These are phyloP conservation scores for Calycina herbarum DNA, from an alignment of 2,329 filamentous ascomycete genomes.

Conservation along the genomic window DNA sequence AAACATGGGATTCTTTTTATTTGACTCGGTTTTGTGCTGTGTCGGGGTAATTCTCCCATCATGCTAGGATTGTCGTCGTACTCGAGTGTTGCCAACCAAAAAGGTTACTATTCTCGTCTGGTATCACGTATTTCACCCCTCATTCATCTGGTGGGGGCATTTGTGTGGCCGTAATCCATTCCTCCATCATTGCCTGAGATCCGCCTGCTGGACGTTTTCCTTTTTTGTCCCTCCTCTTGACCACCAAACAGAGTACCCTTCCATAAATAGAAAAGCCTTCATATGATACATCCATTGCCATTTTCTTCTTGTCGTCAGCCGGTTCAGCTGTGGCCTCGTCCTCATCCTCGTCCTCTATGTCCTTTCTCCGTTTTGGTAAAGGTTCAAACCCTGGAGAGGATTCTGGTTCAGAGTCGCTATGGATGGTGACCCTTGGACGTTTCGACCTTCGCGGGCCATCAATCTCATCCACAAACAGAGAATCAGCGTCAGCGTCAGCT, in stretches of 20 bases:
- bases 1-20: background rate
- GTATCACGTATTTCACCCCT: background rate
- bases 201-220: slow-evolving; percentile 43
- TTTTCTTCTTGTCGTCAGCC: slow-evolving; percentile 82
- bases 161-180: slow-evolving; percentile 82
- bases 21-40: background rate
- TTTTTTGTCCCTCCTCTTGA: slow-evolving; percentile 69
- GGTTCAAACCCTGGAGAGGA: slow-evolving; percentile 34
- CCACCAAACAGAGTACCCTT: slow-evolving; percentile 84
- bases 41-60: background rate
- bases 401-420: slow-evolving; percentile 34
- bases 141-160: slow-evolving; percentile 42
- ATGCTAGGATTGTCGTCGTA: background rate
- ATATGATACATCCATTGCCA: slow-evolving; percentile 82
- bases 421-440: slow-evolving; percentile 32
- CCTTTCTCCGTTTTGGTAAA: slow-evolving; percentile 47
- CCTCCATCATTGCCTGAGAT: slow-evolving; percentile 75
- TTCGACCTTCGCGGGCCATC: slow-evolving; percentile 31
- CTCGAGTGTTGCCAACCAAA: background rate
- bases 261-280: slow-evolving; percentile 97
- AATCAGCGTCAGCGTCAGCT: slow-evolving; percentile 29
- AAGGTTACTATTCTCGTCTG: background rate
- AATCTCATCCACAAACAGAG: slow-evolving; percentile 40
- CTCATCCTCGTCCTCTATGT: slow-evolving; percentile 33
- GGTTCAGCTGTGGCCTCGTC: slow-evolving; percentile 35